Evolutionary conservation across 2,329 filamentous ascomycete genomes (phyloP), one percentile per base, ranked within the genome.

Genomic region (Ampelomyces quisqualis): DNA sequence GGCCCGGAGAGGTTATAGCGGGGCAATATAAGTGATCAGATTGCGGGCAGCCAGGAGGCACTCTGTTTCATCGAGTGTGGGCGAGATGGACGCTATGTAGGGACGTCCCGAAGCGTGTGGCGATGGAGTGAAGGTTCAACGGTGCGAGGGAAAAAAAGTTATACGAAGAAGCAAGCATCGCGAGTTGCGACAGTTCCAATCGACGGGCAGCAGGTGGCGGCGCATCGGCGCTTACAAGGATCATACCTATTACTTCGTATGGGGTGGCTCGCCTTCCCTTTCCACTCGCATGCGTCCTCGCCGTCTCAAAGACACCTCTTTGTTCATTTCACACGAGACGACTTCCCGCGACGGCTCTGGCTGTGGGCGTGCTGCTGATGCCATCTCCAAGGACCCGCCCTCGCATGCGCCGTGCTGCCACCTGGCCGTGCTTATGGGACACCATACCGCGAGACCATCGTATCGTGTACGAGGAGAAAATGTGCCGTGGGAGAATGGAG

Each of bases 161-260:
- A 34, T 46, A 46, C 47, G 43, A 54, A 57, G 51, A 59, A 54
- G 51, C 53, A 58, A 50, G 39, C 37, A 50, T 50, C 42, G 29
- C 48, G 41, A 43, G 51, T 56, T 44, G 52, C 52, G 52, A 47
- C 44, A 32, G 43, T 50, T 51, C 53, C 49, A 50, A 52, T 59
- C 44, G 49, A 49, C 34, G 45, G 35, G 50, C 42, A 50, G 53
- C 43, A 52, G 38, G 55, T 60, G 58, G 60, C 57, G 53, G 49
- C 23, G n/a, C n/a, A n/a, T n/a, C n/a, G n/a, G n/a, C 42, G 43
- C 28, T 46, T 23, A 11, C 54, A 58, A 43, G 44, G 49, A 40
- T 54, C 33, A n/a, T 24, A n/a, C n/a, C n/a, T n/a, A n/a, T n/a
- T n/a, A n/a, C n/a, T n/a, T n/a, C n/a, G n/a, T n/a, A 28, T 44